phyloP scores from a whole-genome alignment of 805 yeast species.

The Candida taoyuanica region DNA sequence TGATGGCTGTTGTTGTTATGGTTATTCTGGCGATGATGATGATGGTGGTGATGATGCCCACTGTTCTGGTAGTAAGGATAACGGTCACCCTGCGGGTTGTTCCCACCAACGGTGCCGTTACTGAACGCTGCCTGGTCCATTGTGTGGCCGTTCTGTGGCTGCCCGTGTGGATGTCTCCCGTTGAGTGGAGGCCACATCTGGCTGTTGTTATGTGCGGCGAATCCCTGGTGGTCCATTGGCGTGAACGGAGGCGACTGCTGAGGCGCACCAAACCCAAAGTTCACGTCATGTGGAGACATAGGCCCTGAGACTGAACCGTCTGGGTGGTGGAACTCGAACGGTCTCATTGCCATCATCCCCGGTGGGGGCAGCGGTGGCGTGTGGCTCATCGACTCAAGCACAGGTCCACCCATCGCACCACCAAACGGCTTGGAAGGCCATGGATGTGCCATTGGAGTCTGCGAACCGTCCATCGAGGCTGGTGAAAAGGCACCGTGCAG shows the following conservation, averaged over 20 bases:
- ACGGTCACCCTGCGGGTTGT: slow-evolving; percentile 1
- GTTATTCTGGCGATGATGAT: slow-evolving; percentile 9
- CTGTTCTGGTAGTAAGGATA: slow-evolving; percentile 17
- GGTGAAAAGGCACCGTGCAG: slow-evolving; percentile 20
- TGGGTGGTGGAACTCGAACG: slow-evolving; percentile 26
- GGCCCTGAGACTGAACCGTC: too few species aligned
- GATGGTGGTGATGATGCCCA: slow-evolving; percentile 11
- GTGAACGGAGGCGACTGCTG: too few species aligned
- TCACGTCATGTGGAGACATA: slow-evolving; percentile 13
- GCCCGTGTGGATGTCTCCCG: slow-evolving; percentile 16
- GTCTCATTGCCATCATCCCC: slow-evolving; percentile 25
- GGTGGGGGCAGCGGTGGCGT: slow-evolving; percentile 25
- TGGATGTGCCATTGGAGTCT: slow-evolving; percentile 15
- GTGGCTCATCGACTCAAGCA: slow-evolving; percentile 18
- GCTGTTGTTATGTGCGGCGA: slow-evolving; percentile 14
- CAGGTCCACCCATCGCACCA: slow-evolving; percentile 10
- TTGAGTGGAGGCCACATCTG: slow-evolving; percentile 26
- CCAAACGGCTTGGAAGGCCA: slow-evolving; percentile 26
- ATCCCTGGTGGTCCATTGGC: slow-evolving; percentile 13
- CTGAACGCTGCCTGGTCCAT: slow-evolving; percentile 2
- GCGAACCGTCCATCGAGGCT: slow-evolving; percentile 17
- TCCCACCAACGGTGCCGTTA: slow-evolving; percentile 10
- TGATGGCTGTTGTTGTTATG: slow-evolving; percentile 10
- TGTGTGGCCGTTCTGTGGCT: background rate
- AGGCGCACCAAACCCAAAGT: too few species aligned